Percentiles rank a stretch among this genome's conserved stretches.
Evolutionary conservation across 2,329 filamentous ascomycete genomes (phyloP).

Genomic region (Diaporthe caulivora): DNA sequence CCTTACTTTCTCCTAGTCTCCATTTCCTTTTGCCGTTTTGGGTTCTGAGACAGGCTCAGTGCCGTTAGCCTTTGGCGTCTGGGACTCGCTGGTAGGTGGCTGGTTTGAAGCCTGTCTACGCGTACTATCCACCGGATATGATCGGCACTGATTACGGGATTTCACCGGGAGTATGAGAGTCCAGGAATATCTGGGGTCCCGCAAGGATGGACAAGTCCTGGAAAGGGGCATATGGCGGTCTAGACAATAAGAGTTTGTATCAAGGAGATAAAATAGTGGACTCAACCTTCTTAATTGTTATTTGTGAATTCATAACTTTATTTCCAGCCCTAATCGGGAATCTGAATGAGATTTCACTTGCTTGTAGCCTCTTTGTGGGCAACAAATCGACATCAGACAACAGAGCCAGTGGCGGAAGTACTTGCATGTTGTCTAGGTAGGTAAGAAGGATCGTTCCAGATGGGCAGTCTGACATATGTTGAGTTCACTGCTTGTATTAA

Average conservation of each 20-base stretch:
- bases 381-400: too few relatives aligned
- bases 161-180: neutral
- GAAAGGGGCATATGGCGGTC: neutral
- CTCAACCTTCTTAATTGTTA: neutral
- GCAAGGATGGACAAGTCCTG: too few relatives aligned
- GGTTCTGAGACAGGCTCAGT: neutral
- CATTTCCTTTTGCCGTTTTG: neutral
- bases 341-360: too few relatives aligned
- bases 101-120: neutral
- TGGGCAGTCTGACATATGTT: too few relatives aligned
- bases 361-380: too few relatives aligned
- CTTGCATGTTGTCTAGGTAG: too few relatives aligned
- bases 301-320: neutral
- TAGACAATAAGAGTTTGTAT: neutral
- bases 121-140: neutral
- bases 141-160: too few relatives aligned
- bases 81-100: fast-evolving
- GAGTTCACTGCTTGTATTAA: too few relatives aligned
- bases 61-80: too few relatives aligned
- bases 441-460: too few relatives aligned
- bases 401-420: too few relatives aligned
- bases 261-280: neutral
- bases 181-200: neutral
- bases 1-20: neutral
- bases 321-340: too few relatives aligned